These are phyloP conservation scores for Silene vulgaris DNA, from an alignment of 179 eudicot genomes.

Conservation along the genomic window DNA sequence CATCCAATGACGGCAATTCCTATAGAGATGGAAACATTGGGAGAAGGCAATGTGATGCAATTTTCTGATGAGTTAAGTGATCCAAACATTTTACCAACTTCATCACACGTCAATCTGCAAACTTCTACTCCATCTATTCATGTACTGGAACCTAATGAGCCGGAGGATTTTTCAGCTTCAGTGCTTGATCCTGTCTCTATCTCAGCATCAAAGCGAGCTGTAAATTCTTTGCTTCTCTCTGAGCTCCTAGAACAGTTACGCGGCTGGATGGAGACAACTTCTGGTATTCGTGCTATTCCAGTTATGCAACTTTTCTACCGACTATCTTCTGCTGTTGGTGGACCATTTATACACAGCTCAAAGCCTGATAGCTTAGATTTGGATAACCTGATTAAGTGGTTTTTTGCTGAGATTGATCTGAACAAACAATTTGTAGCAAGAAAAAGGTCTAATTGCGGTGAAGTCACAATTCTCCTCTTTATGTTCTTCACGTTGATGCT, in stretches of 20 bases:
- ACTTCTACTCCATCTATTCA: slow-evolving; percentile 72
- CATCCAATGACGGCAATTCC: slow-evolving; percentile 98
- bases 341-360: slow-evolving; percentile 81
- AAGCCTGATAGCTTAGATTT: slow-evolving; percentile 72
- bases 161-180: slow-evolving; percentile 68
- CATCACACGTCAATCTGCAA: slow-evolving; percentile 51
- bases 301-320: slow-evolving; percentile 94
- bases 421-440: slow-evolving; percentile 64
- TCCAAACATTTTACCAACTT: slow-evolving; percentile 47
- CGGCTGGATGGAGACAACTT: slow-evolving; percentile 95
- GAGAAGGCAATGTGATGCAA: slow-evolving; percentile 78
- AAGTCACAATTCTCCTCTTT: slow-evolving; percentile 77
- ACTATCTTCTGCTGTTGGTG: slow-evolving; percentile 93
- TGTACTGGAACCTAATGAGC: slow-evolving; percentile 70
- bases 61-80: slow-evolving; percentile 61
- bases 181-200: slow-evolving; percentile 80
- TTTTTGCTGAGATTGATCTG: slow-evolving; percentile 76
- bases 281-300: slow-evolving; percentile 87
- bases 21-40: slow-evolving; percentile 80
- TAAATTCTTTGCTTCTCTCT: slow-evolving; percentile 78
- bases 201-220: slow-evolving; percentile 95
- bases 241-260: slow-evolving; percentile 80
- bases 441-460: slow-evolving; percentile 76
- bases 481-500: slow-evolving; percentile 99
- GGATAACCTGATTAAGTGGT: slow-evolving; percentile 91